A percentile compares a stretch with the other conserved stretches of the same genome.
These are phyloP conservation scores for Candida pini DNA, from an alignment of 805 yeast genomes.

Conservation along the genomic window DNA sequence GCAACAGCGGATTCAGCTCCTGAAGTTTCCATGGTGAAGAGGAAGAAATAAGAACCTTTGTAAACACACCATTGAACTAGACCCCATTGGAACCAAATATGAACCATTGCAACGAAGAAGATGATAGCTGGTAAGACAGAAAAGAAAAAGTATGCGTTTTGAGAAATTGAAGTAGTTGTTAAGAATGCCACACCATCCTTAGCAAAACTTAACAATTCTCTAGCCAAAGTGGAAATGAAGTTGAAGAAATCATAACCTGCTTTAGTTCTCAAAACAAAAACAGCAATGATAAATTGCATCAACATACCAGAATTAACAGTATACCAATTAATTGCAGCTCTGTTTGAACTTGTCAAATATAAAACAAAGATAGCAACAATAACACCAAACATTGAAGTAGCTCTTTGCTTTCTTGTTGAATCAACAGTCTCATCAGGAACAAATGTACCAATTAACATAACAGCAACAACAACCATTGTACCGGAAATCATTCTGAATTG, in stretches of 20 bases:
- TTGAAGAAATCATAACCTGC: slow-evolving; percentile 58
- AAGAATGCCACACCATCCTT: slow-evolving; percentile 58
- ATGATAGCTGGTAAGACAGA: slow-evolving; percentile 57
- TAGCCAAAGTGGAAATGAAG: slow-evolving; percentile 52
- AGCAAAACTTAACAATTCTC: slow-evolving; percentile 52
- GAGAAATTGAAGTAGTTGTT: slow-evolving; percentile 36
- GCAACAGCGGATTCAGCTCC: slow-evolving; percentile 66
- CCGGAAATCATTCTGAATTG: slow-evolving; percentile 38
- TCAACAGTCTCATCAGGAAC: slow-evolving; percentile 41
- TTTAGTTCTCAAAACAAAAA: slow-evolving; percentile 55
- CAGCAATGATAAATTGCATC: slow-evolving; percentile 53
- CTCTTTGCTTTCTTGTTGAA: slow-evolving; percentile 47
- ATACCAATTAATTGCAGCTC: slow-evolving; percentile 46
- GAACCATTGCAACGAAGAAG: slow-evolving; percentile 59
- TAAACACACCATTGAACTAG: slow-evolving; percentile 54
- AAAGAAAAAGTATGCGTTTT: slow-evolving; percentile 44
- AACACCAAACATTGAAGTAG: slow-evolving; percentile 52
- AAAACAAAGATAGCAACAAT: slow-evolving; percentile 40
- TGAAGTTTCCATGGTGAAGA: slow-evolving; percentile 52
- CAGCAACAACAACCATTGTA: slow-evolving; percentile 38
- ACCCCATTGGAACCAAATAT: slow-evolving; percentile 55
- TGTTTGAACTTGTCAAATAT: slow-evolving; percentile 40
- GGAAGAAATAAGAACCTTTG: slow-evolving; percentile 53
- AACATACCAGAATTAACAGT: slow-evolving; percentile 56
- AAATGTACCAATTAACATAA: slow-evolving; percentile 50